phyloP scores from a whole-genome alignment of 169 alveolate species.

The Perkinsus marinus region DNA sequence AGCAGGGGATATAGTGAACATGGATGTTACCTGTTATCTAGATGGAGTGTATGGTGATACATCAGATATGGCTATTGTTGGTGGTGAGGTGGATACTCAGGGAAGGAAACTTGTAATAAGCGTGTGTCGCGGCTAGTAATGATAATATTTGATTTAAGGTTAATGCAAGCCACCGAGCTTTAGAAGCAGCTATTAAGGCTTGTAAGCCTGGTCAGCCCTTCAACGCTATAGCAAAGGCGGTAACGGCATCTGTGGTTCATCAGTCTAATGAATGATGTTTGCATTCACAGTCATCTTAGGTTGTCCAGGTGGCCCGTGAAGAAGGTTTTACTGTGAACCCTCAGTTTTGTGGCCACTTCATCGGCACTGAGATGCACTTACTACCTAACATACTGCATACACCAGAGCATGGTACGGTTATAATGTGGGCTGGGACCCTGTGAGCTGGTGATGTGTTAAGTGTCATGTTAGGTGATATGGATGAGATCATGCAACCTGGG shows the following conservation, averaged over 20 bases:
- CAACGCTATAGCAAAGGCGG: slow-evolving; percentile 60
- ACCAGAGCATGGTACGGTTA: slow-evolving; percentile 17
- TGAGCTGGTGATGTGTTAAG: neutral
- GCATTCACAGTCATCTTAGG: neutral
- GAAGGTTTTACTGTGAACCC: slow-evolving; percentile 61
- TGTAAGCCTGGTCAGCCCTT: slow-evolving; percentile 71
- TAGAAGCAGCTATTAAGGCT: slow-evolving; percentile 59
- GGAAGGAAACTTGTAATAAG: slow-evolving; percentile 30
- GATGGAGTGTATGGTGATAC: slow-evolving; percentile 71
- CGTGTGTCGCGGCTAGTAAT: neutral
- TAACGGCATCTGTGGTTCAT: slow-evolving; percentile 20
- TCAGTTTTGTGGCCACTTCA: slow-evolving; percentile 82
- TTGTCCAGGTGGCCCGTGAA: slow-evolving; percentile 34
- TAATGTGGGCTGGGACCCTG: no score
- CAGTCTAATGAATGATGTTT: neutral
- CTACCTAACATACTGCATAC: slow-evolving; percentile 68
- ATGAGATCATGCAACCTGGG: slow-evolving; percentile 51
- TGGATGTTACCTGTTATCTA: slow-evolving; percentile 69
- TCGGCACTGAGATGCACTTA: slow-evolving; percentile 76
- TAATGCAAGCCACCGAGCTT: slow-evolving; percentile 26
- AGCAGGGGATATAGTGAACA: slow-evolving; percentile 68
- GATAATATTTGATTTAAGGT: neutral
- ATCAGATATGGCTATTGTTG: slow-evolving; percentile 37
- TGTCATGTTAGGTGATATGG: slow-evolving; percentile 9
- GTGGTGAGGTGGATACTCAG: slow-evolving; percentile 30